A percentile compares a stretch with the other conserved stretches of the same genome.
phyloP scores from a whole-genome alignment of 768 basidiomycete genomes.

The Trametes villosa region DNA sequence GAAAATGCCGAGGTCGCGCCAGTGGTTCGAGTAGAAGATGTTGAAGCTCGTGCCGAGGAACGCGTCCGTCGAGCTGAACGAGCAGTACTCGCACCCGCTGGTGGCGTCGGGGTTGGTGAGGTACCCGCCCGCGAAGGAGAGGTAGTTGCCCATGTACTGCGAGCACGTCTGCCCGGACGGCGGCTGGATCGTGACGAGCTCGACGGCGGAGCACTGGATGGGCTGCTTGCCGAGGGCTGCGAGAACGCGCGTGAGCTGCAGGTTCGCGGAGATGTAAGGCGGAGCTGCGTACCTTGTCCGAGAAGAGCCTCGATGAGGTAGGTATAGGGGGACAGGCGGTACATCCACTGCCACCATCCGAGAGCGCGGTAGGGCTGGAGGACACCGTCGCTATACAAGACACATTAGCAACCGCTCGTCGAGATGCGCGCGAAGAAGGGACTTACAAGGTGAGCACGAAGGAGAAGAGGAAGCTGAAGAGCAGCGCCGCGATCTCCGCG shows the following conservation, averaged over 20 bases:
- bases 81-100: slow-evolving; percentile 55
- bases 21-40: slow-evolving; percentile 57
- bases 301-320: slow-evolving; percentile 46
- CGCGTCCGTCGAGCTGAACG: slow-evolving; percentile 58
- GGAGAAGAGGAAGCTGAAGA: slow-evolving; percentile 44
- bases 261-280: neutral
- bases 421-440: neutral
- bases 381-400: slow-evolving; percentile 46
- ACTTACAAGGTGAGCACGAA: slow-evolving; percentile 50
- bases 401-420: neutral
- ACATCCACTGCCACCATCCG: slow-evolving; percentile 52
- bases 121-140: slow-evolving; percentile 50
- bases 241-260: neutral
- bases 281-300: slow-evolving; percentile 48
- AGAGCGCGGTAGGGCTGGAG: slow-evolving; percentile 49
- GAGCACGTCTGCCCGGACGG: slow-evolving; percentile 52
- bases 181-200: slow-evolving; percentile 59
- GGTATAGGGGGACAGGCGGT: slow-evolving; percentile 38
- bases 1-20: slow-evolving; percentile 54
- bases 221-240: slow-evolving; percentile 53
- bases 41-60: slow-evolving; percentile 62
- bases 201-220: slow-evolving; percentile 61
- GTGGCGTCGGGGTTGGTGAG: slow-evolving; percentile 45
- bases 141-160: slow-evolving; percentile 49
- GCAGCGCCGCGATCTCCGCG: slow-evolving; percentile 43